A percentile compares a stretch with the other conserved stretches of the same genome.
These are phyloP conservation scores for Volvariella volvacea DNA, from an alignment of 1,284 basidiomycete genomes.

Conservation along the genomic window DNA sequence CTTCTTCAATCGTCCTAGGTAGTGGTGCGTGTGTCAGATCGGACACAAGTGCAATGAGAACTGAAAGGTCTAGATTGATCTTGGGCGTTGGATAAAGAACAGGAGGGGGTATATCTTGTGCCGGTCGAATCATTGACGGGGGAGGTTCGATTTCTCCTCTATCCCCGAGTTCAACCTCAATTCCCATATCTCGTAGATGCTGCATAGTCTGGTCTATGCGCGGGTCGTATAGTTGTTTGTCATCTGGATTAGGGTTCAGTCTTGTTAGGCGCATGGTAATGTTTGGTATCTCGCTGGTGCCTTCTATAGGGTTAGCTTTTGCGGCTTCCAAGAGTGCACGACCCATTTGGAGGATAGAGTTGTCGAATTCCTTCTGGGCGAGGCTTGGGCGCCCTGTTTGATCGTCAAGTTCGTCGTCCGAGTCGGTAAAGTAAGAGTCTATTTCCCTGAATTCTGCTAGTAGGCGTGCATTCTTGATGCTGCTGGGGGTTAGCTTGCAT, in stretches of 20 bases:
- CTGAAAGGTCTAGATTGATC: constrained; percentile 77
- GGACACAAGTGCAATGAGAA: constrained; percentile 76
- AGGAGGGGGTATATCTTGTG: constrained; percentile 11
- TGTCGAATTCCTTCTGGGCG: constrained; percentile 54
- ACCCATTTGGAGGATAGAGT: constrained; percentile 63
- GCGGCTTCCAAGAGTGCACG: constrained; percentile 58
- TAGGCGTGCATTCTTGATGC: constrained; percentile 70
- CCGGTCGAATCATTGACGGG: constrained; percentile 8
- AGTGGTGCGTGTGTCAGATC: constrained; percentile 74
- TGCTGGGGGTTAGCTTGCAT: constrained; percentile 20
- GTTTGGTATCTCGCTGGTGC: constrained; percentile 24
- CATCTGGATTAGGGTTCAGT: constrained; percentile 36
- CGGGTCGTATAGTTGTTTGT: constrained; percentile 33
- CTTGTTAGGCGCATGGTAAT: constrained; percentile 67
- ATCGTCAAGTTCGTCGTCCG: constrained; percentile 46
- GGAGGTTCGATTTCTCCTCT: constrained; percentile 22
- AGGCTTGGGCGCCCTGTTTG: constrained; percentile 32
- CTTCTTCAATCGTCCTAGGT: constrained; percentile 50
- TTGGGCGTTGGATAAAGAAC: constrained; percentile 41
- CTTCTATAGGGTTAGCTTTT: constrained; percentile 36
- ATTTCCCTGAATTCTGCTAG: constrained; percentile 74
- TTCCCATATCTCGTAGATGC: constrained; percentile 50
- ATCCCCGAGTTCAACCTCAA: constrained; percentile 67
- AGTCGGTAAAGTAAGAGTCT: constrained; percentile 73
- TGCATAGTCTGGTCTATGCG: constrained; percentile 60